A percentile compares a stretch with the other conserved stretches of the same genome.
Evolutionary conservation across 2,329 filamentous ascomycete species (phyloP).

Genomic region (Hymenoscyphus occultus): DNA sequence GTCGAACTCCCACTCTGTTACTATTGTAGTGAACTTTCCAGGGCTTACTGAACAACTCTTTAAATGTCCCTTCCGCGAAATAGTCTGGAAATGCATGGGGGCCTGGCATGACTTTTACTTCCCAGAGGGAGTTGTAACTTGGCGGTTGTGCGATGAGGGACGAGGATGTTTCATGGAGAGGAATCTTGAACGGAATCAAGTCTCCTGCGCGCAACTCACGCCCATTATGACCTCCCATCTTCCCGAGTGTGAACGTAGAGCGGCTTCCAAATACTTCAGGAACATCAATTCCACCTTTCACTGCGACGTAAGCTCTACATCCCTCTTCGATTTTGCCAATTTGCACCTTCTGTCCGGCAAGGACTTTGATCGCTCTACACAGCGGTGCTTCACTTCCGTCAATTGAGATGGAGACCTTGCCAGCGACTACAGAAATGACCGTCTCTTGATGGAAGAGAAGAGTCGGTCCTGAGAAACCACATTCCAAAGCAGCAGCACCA

Average conservation of each 20-base stretch:
- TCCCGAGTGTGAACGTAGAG: slow-evolving; percentile 44
- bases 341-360: slow-evolving; percentile 50
- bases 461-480: slow-evolving; percentile 58
- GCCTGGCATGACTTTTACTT: slow-evolving; percentile 35
- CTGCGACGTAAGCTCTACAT: slow-evolving; percentile 56
- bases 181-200: slow-evolving; percentile 16
- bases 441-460: slow-evolving; percentile 53
- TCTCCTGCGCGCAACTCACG: slow-evolving; percentile 23
- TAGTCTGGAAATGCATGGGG: slow-evolving; percentile 37
- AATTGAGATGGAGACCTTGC: slow-evolving; percentile 49
- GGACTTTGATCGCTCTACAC: slow-evolving; percentile 53
- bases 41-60: slow-evolving; percentile 54
- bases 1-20: slow-evolving; percentile 56
- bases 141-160: slow-evolving; percentile 18
- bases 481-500: slow-evolving; percentile 54
- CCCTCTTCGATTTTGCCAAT: slow-evolving; percentile 52
- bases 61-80: slow-evolving; percentile 46
- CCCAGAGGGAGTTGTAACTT: slow-evolving; percentile 19
- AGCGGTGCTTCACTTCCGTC: slow-evolving; percentile 49
- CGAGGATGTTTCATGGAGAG: slow-evolving; percentile 8
- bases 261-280: slow-evolving; percentile 38
- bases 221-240: slow-evolving; percentile 47
- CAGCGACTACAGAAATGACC: slow-evolving; percentile 55
- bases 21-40: slow-evolving; percentile 62
- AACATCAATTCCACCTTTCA: slow-evolving; percentile 51